Base-by-base conservation (phyloP, 495 filamentous ascomycete genomes). In the Pseudomonodictys pantanalensis region DNA sequence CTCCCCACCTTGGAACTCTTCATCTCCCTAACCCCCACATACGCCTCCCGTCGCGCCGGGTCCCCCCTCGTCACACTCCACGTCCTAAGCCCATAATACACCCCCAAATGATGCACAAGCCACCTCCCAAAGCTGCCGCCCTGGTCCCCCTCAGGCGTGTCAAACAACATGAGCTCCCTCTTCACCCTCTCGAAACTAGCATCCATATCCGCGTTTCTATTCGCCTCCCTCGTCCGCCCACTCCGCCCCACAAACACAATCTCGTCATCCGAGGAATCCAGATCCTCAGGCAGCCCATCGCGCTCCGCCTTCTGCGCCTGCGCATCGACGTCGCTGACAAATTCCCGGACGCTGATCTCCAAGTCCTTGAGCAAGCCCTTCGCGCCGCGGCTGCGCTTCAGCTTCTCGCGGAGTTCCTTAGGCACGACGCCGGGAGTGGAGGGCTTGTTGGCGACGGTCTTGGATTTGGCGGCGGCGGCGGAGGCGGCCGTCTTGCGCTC, bases 41-140 rank as follows among this genome's bases (percentile, higher is more conserved):
- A 98, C 0, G 95, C 91, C 58, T 95, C 87, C 49, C 91, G 82
- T 28, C 87, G 82, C 35, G 84, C 82, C 15, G 90, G 89, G 64
- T 86, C 77, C 18, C 88, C 90, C 15, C 85, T 79, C 0, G 89
- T 89, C 66, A 92, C 81, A 1, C 86, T 90, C 79, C 88, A 91
- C 39, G 90, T 92, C 46, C 83, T 83, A 54, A 98, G 78, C 28
- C 91, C 92, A 71, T 98, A 98, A 72, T 98, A 97, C 6, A 85
- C 78, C 20, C 90, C 95, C 62, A 98, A 90, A 46, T 85, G 87
- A 74, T 98, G 91, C 3, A 96, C 91, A 53, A 98, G 82, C 89
- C 90, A 98, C 47, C 93, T 87, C 87, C 88, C 90, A 74, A 96
- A 96, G 9, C 84, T 81, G 35, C 86, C 90, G 11, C 84, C 81